Percentiles rank a stretch among this genome's conserved stretches.
Evolutionary conservation across 805 yeast genomes (phyloP).

Genomic region (Wickerhamomyces kurtzmanii): DNA sequence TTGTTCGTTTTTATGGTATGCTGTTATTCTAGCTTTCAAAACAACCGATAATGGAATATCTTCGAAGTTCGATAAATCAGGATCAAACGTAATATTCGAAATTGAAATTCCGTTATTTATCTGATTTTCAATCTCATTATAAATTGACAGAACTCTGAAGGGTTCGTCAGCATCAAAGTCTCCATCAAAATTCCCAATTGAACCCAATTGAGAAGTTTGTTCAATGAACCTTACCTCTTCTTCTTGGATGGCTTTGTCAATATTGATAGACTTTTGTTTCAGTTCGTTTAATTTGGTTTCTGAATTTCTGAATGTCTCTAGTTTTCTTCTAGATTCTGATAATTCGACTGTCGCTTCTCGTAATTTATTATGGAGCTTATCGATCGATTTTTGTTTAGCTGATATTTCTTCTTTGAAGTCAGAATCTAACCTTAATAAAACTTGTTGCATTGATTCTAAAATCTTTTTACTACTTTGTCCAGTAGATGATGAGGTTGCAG

Average conservation of each 20-base stretch:
- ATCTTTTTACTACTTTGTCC: conserved; percentile 25
- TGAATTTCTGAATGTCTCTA: conserved; percentile 41
- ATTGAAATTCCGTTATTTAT: conserved; percentile 20
- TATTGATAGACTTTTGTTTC: conserved; percentile 44
- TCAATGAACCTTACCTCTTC: conserved; percentile 49
- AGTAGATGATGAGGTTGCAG: background rate
- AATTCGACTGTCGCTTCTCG: conserved; percentile 46
- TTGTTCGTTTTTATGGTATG: conserved; percentile 65
- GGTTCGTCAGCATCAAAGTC: conserved; percentile 87
- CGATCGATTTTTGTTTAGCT: conserved; percentile 40
- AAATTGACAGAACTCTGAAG: conserved; percentile 59
- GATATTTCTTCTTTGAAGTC: conserved; percentile 52
- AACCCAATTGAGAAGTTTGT: conserved; percentile 26
- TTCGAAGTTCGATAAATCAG: conserved; percentile 12
- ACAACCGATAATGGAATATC: conserved; percentile 28
- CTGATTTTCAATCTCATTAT: conserved; percentile 37
- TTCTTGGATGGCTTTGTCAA: conserved; percentile 53
- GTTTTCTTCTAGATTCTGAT: conserved; percentile 33
- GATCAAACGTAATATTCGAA: conserved; percentile 12
- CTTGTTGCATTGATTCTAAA: conserved; percentile 38
- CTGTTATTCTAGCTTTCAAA: conserved; percentile 68
- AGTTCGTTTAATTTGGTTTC: conserved; percentile 35
- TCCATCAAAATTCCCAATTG: conserved; percentile 34
- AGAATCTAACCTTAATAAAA: conserved; percentile 40
- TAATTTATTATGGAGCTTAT: conserved; percentile 42